These are phyloP conservation scores for Azolla pinnata DNA, from an alignment of 75 land plant genomes.

Conservation along the genomic window DNA sequence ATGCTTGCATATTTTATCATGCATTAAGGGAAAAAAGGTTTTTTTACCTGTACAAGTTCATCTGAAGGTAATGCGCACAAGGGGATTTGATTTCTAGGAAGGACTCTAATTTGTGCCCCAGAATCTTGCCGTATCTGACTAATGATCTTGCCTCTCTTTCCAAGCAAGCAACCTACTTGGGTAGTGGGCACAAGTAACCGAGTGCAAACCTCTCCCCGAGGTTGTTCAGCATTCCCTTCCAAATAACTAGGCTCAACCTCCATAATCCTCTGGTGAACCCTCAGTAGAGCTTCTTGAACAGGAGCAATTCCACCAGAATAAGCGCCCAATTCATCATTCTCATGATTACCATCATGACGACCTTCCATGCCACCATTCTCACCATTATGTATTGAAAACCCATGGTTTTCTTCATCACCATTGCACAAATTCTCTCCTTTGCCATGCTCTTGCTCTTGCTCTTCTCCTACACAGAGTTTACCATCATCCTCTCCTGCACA, in stretches of 20 bases:
- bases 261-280: conserved; percentile 42
- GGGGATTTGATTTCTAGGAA: conserved; percentile 28
- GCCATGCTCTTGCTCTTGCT: not conserved
- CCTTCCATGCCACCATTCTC: conserved; percentile 3
- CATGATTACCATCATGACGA: too few relatives aligned
- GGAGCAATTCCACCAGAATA: conserved; percentile 31
- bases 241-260: conserved; percentile 25
- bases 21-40: too few relatives aligned
- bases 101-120: conserved; percentile 41
- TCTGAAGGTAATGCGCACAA: conserved; percentile 29
- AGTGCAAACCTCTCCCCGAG: conserved; percentile 18
- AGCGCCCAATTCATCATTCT: too few relatives aligned
- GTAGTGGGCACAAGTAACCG: conserved; percentile 36
- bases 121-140: conserved; percentile 45
- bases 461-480: not conserved
- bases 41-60: conserved; percentile 48
- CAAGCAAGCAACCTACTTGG: conserved; percentile 46
- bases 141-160: conserved; percentile 54
- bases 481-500: not conserved
- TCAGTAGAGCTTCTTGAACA: conserved; percentile 48
- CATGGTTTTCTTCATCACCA: too few relatives aligned
- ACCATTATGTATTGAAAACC: too few relatives aligned
- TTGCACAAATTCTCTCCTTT: not conserved
- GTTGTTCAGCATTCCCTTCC: not conserved
- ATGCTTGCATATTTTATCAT: too few relatives aligned